Evolutionary conservation across 148 eudicot genomes (phyloP).

Genomic region (Nepenthes mirabilis): DNA sequence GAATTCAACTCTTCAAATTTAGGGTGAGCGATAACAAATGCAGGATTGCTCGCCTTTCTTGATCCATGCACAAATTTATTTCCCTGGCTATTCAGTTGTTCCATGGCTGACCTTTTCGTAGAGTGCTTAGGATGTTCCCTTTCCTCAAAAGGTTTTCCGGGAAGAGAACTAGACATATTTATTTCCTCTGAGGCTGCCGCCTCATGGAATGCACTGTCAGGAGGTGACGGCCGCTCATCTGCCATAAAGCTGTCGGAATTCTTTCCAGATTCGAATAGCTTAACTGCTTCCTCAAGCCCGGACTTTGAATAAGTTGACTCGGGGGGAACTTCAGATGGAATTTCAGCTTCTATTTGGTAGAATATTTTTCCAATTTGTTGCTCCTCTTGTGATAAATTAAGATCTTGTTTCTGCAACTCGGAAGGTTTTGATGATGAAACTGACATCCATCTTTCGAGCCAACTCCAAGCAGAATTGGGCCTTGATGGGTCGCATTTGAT

Average conservation of each 20-base stretch:
- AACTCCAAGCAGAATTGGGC: conserved; percentile 69
- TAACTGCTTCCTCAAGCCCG: no score
- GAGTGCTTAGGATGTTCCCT: conserved; percentile 30
- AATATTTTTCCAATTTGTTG: no score
- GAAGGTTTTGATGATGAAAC: conserved; percentile 13
- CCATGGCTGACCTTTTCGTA: conserved; percentile 31
- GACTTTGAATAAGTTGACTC: no score
- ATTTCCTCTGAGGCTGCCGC: no score
- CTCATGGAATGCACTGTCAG: no score
- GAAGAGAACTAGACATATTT: conserved; percentile 5
- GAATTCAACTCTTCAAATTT: conserved; percentile 59
- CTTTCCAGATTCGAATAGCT: no score
- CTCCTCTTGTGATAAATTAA: no score
- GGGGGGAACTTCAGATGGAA: no score
- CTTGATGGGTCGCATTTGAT: conserved; percentile 69
- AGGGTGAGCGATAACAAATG: conserved; percentile 60
- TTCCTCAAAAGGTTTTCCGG: conserved; percentile 23
- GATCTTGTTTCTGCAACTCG: no score
- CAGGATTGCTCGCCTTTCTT: conserved; percentile 52
- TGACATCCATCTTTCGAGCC: conserved; percentile 94
- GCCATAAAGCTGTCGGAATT: no score
- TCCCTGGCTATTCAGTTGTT: conserved; percentile 47
- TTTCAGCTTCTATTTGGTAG: no score
- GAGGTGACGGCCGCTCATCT: no score
- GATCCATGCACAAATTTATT: conserved; percentile 39